These are phyloP conservation scores for Cryptococcus sp. DNA, from an alignment of 1,284 basidiomycete species.

Conservation along the genomic window DNA sequence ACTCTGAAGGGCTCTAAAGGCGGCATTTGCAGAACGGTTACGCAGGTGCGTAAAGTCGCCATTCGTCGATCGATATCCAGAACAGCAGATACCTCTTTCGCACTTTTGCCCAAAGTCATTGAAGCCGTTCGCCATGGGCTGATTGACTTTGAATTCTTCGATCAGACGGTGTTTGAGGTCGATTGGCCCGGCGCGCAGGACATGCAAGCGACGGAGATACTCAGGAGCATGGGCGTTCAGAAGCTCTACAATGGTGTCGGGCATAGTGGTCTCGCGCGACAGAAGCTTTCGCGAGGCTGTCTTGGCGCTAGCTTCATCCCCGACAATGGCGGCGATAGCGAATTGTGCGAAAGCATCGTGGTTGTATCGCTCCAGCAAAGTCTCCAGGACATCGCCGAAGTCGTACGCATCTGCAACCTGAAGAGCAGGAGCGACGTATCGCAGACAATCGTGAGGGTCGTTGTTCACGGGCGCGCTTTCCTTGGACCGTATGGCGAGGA, in stretches of 20 bases:
- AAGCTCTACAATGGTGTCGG: background rate
- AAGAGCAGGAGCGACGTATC: constrained; percentile 2
- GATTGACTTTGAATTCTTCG: background rate
- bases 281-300: background rate
- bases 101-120: constrained; percentile 3
- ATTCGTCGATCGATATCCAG: background rate
- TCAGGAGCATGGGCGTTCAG: background rate
- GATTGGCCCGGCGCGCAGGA: background rate
- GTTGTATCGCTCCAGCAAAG: background rate
- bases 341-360: background rate
- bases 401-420: constrained; percentile 9
- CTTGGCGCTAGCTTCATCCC: constrained; percentile 1
- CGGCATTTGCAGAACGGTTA: background rate
- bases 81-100: background rate
- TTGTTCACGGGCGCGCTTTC: background rate
- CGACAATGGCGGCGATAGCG: constrained; percentile 2
- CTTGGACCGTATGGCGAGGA: background rate
- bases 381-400: background rate
- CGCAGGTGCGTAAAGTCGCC: background rate
- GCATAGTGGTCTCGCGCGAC: background rate
- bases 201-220: background rate
- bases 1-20: too few species aligned
- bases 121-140: background rate
- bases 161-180: background rate
- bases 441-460: too few species aligned